Conservation (phyloP, 495 filamentous ascomycete genomes). For the Penicillium paradoxum region DNA sequence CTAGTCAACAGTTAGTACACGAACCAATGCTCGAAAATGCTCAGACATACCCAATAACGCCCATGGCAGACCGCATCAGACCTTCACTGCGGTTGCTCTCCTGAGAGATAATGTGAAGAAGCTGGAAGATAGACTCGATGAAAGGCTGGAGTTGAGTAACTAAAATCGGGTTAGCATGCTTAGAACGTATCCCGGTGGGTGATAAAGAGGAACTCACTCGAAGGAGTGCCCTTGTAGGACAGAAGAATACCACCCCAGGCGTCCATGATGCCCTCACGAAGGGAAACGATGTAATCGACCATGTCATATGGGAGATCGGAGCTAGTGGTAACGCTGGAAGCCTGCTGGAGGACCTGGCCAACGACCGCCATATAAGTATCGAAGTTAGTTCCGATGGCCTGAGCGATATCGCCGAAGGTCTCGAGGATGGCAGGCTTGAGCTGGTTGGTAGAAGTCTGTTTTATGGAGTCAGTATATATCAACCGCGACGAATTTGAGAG, state of each 20-base stretch:
- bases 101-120: slow-evolving; percentile 73
- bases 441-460: slow-evolving; percentile 71
- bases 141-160: slow-evolving; percentile 68
- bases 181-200: background rate
- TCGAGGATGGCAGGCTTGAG: slow-evolving; percentile 98
- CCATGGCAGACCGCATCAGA: slow-evolving; percentile 87
- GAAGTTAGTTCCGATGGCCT: slow-evolving; percentile 88
- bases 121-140: slow-evolving; percentile 80
- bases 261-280: slow-evolving; percentile 97
- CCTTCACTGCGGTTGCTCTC: slow-evolving; percentile 87
- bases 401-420: slow-evolving; percentile 96
- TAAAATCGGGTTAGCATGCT: slow-evolving; percentile 28
- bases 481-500: background rate
- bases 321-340: slow-evolving; percentile 68
- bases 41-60: slow-evolving; percentile 80
- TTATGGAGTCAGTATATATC: background rate
- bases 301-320: slow-evolving; percentile 78
- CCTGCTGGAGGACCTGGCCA: slow-evolving; percentile 88
- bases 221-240: slow-evolving; percentile 68
- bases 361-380: slow-evolving; percentile 89
- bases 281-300: slow-evolving; percentile 89
- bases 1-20: slow-evolving; percentile 48
- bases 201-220: slow-evolving; percentile 38
- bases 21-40: background rate
- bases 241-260: slow-evolving; percentile 95